Evolutionary conservation across 164 flowering plant genomes (phyloP).

Genomic region (Taxillus chinensis): DNA sequence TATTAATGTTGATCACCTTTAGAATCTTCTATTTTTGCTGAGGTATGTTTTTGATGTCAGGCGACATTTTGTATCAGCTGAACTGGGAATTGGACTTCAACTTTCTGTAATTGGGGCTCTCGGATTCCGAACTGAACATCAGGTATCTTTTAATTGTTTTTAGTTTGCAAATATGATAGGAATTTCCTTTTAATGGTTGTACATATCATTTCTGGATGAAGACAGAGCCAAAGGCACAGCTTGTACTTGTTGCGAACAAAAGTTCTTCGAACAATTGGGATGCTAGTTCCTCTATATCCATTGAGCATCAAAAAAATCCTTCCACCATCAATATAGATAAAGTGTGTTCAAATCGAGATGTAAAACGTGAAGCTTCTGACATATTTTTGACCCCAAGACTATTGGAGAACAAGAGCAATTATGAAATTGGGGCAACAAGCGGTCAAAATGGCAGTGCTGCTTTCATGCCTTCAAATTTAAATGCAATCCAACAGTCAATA

Average conservation of each 20-base stretch:
- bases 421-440: conserved; percentile 11
- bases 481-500: conserved; percentile 61
- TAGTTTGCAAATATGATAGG: not conserved
- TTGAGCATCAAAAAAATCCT: conserved; percentile 11
- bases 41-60: conserved; percentile 21
- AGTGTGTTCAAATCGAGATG: conserved; percentile 14
- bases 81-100: conserved; percentile 48
- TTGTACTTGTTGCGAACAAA: conserved; percentile 50
- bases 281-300: conserved; percentile 4
- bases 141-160: conserved; percentile 30
- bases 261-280: conserved; percentile 14
- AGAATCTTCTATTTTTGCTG: not conserved
- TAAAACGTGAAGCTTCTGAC: conserved; percentile 44
- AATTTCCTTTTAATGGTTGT: conserved; percentile 3
- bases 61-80: conserved; percentile 49
- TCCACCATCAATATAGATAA: conserved; percentile 16
- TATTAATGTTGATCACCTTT: not conserved
- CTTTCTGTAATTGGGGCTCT: conserved; percentile 72
- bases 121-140: conserved; percentile 79
- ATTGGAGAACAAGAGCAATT: conserved; percentile 23
- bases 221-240: conserved; percentile 75
- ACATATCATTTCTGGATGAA: conserved; percentile 12
- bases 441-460: conserved; percentile 15
- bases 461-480: conserved; percentile 25
- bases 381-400: conserved; percentile 62